Base-by-base conservation (phyloP, 2,329 filamentous ascomycete genomes). In the Penicillium sp. region DNA sequence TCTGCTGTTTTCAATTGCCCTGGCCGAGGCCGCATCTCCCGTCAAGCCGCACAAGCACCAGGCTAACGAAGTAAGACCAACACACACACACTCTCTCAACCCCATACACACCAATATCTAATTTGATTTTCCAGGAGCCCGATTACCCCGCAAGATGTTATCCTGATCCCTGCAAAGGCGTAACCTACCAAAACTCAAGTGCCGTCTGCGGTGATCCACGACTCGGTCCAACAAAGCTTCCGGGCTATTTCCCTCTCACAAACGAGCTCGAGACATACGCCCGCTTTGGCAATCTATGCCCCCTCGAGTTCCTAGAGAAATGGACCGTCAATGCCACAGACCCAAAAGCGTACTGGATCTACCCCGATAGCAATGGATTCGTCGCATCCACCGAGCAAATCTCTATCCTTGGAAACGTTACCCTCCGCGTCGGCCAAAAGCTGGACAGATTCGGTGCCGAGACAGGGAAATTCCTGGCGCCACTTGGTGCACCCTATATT, bases 401-500 rank as follows among this genome's bases (percentile, higher is more conserved):
- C 0, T 67, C 74, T 3, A 79, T 81, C 39, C 64, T 72, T 18
- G 77, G 74, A 4, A 76, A 71, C 21, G 67, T 76, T 55, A 73
- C 73, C 0, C 63, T 82, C 0, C 55, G 58, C 2, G 65, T 64
- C 0, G 79, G 77, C 11, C 70, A 72, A n/a, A 67, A 78, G 22
- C 56, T 82, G 1, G 79, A 82, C 61, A 71, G 79, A 1, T 82
- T 82, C 45, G 79, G 79, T 1, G 68, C 68, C 9, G 78, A 80
- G 57, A 69, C 68, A 44, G 79, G 79, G 43, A 66, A 46, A 0
- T 80, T 73, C 55, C 63, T 80, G 21, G 69, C 70, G 11, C 77
- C 78, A 5, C 72, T 76, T 42, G 75, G 73, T 2, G 74, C 78
- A 18, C 77, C 78, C 2, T 82, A 78, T 55, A 74, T 75, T 21